A percentile compares a stretch with the other conserved stretches of the same genome.
Conservation (phyloP, 2,329 filamentous ascomycete species). For the Clarireedia monteithiana region DNA sequence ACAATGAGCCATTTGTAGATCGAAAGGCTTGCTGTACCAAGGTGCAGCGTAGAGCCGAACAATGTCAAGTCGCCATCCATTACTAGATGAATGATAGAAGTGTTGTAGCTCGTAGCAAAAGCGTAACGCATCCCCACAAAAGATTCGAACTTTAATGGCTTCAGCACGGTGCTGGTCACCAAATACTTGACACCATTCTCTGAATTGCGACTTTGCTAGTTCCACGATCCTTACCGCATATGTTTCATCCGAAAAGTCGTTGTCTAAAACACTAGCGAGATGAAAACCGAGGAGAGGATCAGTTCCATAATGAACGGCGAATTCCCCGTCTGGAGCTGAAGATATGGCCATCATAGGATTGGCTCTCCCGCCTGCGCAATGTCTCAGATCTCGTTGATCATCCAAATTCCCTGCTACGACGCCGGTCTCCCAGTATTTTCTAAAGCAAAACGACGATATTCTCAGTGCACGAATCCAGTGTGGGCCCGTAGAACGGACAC, state of each 20-base stretch:
- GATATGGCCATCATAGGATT: conserved; percentile 12
- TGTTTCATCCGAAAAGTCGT: neutral
- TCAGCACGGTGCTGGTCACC: neutral
- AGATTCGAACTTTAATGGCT: conserved; percentile 7
- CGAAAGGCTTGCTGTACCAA: neutral
- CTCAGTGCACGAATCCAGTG: neutral
- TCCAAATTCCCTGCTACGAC: conserved; percentile 1
- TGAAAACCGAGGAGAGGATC: conserved; percentile 13
- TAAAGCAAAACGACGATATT: neutral
- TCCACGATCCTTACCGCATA: neutral
- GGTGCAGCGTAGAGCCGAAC: neutral
- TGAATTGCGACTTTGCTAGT: conserved; percentile 4
- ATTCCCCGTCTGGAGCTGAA: neutral
- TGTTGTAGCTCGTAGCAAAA: conserved; percentile 11
- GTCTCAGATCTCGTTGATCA: neutral
- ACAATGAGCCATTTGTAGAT: neutral
- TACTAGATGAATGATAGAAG: neutral
- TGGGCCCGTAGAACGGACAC: neutral
- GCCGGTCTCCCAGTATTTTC: neutral
- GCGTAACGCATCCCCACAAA: conserved; percentile 12
- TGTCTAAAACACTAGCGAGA: conserved; percentile 9
- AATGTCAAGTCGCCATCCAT: neutral
- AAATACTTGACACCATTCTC: conserved; percentile 5
- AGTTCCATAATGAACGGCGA: conserved; percentile 5
- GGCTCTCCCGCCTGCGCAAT: neutral